phyloP scores from a whole-genome alignment of 2,329 filamentous ascomycete genomes.

The Tolypocladium ovalisporum region DNA sequence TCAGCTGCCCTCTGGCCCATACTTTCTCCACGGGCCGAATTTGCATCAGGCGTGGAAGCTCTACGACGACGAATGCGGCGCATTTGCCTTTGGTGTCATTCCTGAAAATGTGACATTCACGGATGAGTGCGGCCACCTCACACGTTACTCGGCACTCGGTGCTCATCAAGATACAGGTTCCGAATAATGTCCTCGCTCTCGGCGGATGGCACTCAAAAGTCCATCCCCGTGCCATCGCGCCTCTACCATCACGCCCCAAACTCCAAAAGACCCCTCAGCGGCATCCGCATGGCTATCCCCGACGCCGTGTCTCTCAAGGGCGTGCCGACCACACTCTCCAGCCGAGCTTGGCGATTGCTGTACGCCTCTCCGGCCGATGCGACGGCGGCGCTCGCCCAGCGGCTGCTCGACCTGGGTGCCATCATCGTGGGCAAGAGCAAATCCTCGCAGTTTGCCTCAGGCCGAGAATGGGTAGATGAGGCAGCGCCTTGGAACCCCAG shows the following conservation, averaged over 20 bases:
- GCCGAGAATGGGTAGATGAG: conserved; percentile 29
- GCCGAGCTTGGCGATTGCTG: conserved; percentile 44
- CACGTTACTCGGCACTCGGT: too few relatives aligned
- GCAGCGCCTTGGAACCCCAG: conserved; percentile 32
- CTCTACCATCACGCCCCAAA: conserved; percentile 20
- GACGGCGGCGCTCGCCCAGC: conserved; percentile 40
- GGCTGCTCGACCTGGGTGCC: conserved; percentile 49
- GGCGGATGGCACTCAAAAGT: conserved; percentile 12
- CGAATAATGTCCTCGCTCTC: conserved; percentile 16
- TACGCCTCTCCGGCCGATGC: conserved; percentile 29
- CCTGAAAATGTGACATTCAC: conserved; percentile 14
- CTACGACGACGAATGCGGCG: conserved; percentile 25
- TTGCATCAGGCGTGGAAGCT: conserved; percentile 29
- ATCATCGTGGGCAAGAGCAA: conserved; percentile 43
- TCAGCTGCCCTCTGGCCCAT: conserved; percentile 26
- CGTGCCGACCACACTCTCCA: conserved; percentile 44
- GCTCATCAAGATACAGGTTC: conserved; percentile 13
- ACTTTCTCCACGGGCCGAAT: conserved; percentile 29
- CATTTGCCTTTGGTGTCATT: conserved; percentile 26
- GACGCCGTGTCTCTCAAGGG: conserved; percentile 30
- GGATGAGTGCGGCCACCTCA: background rate
- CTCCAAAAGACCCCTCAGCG: conserved; percentile 21
- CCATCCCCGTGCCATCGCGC: conserved; percentile 26
- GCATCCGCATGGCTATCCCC: conserved; percentile 22
- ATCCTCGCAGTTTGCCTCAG: conserved; percentile 33